Base-by-base conservation (phyloP, 2,329 filamentous ascomycete genomes). In the Endoconidiophora polonica region DNA sequence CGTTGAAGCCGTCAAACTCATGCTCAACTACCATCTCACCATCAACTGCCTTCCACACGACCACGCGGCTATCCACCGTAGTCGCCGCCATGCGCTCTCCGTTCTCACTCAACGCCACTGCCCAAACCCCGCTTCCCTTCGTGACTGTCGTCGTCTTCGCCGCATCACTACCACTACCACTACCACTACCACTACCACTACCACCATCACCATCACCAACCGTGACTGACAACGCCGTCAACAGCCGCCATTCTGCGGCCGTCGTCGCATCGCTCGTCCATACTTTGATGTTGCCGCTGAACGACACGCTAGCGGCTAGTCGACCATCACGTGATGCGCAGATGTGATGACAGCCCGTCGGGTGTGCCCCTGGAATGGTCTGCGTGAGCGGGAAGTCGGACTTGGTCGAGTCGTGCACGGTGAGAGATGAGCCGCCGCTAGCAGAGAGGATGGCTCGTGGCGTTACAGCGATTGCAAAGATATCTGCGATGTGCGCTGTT, bases 21-120 rank as follows among this genome's bases (percentile, higher is more conserved):
- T 94, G 81, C 86, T 88, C 96, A 39, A 96, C 83, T 58, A 88
- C 87, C 60, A 96, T 79, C 49, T 82, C 77, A 3, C 91, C 91
- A 61, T 93, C 84, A 14, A 24, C 33, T 20, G 50, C 50, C 12
- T 37, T 39, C 50, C 50, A 52, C 14, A 52, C 50, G 16, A 52
- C 18, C 20, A 44, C 50, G 14, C 50, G 46, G 29, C 37, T 44
- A 44, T 52, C 50, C 59, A 87, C 83, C 2, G 86, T 91, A 12
- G 86, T 93, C 56, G 79, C 79, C n/a, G 87, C 87, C 14, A 96
- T 73, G 60, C 81, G 91, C 55, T 79, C 76, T 45, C 91, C 91
- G 61, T 94, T 81, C 54, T 81, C 77, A 59, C 83, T 94, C 55
- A 98, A 69, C 0, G 86, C 82, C 57, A 95, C 70, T 0, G 90